Base-by-base conservation (phyloP, 768 basidiomycete species). In the Lentinula detonsa region DNA sequence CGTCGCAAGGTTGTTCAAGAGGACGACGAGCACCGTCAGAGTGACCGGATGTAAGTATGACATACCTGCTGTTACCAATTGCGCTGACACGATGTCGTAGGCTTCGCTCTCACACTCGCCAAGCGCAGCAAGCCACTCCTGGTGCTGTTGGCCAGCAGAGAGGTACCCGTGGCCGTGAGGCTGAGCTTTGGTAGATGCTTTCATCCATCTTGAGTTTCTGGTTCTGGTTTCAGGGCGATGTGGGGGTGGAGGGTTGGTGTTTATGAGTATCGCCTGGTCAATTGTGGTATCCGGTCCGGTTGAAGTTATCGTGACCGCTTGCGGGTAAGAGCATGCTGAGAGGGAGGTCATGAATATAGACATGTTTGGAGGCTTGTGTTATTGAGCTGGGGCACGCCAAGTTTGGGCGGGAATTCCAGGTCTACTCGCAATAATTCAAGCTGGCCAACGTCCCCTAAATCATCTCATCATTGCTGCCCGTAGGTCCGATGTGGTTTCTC, bases 91-190 rank as follows among this genome's bases (percentile, higher is more conserved):
- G 50, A 28, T 62, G 54, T 45, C 23, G 33, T 68, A 92, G 90
- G 89, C 86, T 93, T 67, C 90, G 91, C 68, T 93, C 91, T 63
- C 90, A 91, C 79, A 91, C 88, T 66, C 88, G 90, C 68, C 91
- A 91, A 76, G 84, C 83, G 65, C 88, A 90, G 71, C 86, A 87
- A 67, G 75, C 78, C 59, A 76, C 75, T 42, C 78, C 85, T 48
- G 83, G 75, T 49, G 73, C 79, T 60, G 75, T 77, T 62, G 77
- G 76, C 11, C 81, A 81, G 65, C 78, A 76, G 61, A 76, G 81
- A 55, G 70, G 69, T 51, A 69, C 70, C 57, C 78, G 79, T 53
- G 76, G 78, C 42, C 78, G 80, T 62, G 82, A 82, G 46, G 74
- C 74, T 48, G 82, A 85, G 64, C 74, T 83, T 59, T 85, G 83